Base-by-base conservation (phyloP, 176 grass and related monocot species). In the Hyparrhenia diplandra region DNA sequence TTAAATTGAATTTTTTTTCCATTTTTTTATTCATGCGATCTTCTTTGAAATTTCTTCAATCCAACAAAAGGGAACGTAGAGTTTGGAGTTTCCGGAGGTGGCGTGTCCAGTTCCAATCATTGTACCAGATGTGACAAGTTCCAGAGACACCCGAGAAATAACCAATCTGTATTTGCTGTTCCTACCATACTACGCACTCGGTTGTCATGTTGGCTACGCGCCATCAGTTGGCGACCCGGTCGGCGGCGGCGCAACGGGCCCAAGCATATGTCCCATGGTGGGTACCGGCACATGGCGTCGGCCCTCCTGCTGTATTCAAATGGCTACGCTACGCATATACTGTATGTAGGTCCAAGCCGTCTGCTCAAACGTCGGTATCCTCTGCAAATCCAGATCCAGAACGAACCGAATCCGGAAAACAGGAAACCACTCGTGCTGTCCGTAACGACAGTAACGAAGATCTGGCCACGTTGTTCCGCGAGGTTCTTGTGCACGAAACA, bases 201-300 rank as follows among this genome's bases (percentile, higher is more conserved):
- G 18, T 51, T 51, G 9, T 17, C 75, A 77, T 41, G 75, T 31
- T 64, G 34, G 47, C 20, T 13, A 6, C 28, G 40, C 28, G 49
- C 27, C 58, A 43, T 73, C 73, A 58, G 86, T 80, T 74, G 86
- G 82, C 76, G 5, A 49, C 46, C 46, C 17, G 87, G 21, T 36
- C 64, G 71, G 52, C 43, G 54, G 71, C 71, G 82, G 82, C 20
- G 43, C 76, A 64, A 85, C 46, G 87, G 82, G 25, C 52, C n/a
- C n/a, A n/a, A n/a, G n/a, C n/a, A n/a, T n/a, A n/a, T n/a, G n/a
- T n/a, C n/a, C 68, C 75, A 45, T 65, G 30, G 63, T 66, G 9
- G 36, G 67, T 27, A 39, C 65, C 39, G 23, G 87, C 87, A 85
- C 76, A 89, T 89, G 77, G 54, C 63, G 54, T 24, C 54, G 25